These are phyloP conservation scores for Myriosclerotinia duriaeana DNA, from an alignment of 2,329 filamentous ascomycete species.

Conservation along the genomic window DNA sequence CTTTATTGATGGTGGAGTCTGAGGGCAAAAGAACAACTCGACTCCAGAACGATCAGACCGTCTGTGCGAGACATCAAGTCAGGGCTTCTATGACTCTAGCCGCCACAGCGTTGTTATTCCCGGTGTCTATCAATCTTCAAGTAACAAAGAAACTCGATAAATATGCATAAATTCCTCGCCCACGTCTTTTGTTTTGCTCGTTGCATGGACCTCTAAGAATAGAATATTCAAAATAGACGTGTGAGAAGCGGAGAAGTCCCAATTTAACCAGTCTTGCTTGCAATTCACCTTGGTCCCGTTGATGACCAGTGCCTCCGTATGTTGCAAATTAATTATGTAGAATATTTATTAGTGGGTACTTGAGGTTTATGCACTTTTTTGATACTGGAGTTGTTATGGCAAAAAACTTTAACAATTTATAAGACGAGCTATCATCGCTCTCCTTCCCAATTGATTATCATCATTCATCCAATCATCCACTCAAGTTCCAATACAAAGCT, in stretches of 20 bases:
- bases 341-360: background rate
- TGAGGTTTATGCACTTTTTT: constrained; percentile 5
- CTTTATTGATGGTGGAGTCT: background rate
- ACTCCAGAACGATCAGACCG: constrained; percentile 2
- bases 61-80: constrained; percentile 11
- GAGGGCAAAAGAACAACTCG: background rate
- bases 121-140: background rate
- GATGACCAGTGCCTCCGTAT: background rate
- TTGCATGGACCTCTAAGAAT: constrained; percentile 13
- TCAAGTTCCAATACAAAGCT: background rate
- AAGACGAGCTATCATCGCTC: background rate
- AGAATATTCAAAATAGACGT: background rate
- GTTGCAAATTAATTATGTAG: constrained; percentile 9
- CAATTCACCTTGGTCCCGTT: background rate
- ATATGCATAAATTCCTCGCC: constrained; percentile 15
- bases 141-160: background rate
- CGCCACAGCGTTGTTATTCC: background rate
- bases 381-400: background rate
- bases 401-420: constrained; percentile 11
- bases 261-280: background rate
- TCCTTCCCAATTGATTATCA: constrained; percentile 1
- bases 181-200: background rate
- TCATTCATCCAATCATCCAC: constrained; percentile 8
- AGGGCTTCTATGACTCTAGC: background rate
- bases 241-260: background rate